Percentiles rank a stretch among this genome's conserved stretches.
Evolutionary conservation across 805 yeast genomes (phyloP).

Genomic region (Candida ovalis): DNA sequence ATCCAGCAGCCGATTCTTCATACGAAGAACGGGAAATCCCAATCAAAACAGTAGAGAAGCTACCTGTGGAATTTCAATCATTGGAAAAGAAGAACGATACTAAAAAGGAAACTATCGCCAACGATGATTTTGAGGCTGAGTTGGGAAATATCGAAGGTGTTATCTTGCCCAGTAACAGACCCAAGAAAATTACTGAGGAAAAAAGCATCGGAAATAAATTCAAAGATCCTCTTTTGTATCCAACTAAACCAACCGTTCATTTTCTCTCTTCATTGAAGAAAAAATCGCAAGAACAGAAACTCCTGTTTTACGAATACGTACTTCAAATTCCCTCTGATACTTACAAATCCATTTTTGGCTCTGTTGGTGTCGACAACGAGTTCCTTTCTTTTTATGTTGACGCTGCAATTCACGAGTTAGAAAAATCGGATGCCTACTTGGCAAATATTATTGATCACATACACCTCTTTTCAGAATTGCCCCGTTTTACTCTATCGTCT

Average conservation of each 20-base stretch:
- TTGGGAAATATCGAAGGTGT: not conserved
- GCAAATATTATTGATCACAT: slow-evolving; percentile 23
- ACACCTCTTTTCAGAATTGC: slow-evolving; percentile 29
- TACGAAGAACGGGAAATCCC: slow-evolving; percentile 1
- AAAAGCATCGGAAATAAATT: not conserved
- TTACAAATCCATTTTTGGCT: slow-evolving; percentile 32
- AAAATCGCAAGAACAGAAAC: slow-evolving; percentile 27
- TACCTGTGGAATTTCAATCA: slow-evolving; percentile 16
- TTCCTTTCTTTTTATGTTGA: slow-evolving; percentile 45
- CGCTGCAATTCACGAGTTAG: slow-evolving; percentile 30
- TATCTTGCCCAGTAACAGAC: not conserved
- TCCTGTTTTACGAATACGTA: slow-evolving; percentile 35
- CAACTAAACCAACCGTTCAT: slow-evolving; percentile 43
- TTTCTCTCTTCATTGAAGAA: slow-evolving; percentile 37
- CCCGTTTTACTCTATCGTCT: slow-evolving; percentile 35
- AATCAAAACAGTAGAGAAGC: slow-evolving; percentile 16
- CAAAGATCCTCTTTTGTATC: slow-evolving; percentile 7
- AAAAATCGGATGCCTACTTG: slow-evolving; percentile 12
- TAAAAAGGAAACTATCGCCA: not conserved
- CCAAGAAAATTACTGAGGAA: not conserved
- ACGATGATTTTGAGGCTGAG: not conserved
- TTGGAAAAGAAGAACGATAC: not conserved
- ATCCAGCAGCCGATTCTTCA: not conserved
- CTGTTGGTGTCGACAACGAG: slow-evolving; percentile 47
- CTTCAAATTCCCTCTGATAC: slow-evolving; percentile 26